phyloP scores from a whole-genome alignment of 768 basidiomycete genomes.

The Rhodotorula toruloides region DNA sequence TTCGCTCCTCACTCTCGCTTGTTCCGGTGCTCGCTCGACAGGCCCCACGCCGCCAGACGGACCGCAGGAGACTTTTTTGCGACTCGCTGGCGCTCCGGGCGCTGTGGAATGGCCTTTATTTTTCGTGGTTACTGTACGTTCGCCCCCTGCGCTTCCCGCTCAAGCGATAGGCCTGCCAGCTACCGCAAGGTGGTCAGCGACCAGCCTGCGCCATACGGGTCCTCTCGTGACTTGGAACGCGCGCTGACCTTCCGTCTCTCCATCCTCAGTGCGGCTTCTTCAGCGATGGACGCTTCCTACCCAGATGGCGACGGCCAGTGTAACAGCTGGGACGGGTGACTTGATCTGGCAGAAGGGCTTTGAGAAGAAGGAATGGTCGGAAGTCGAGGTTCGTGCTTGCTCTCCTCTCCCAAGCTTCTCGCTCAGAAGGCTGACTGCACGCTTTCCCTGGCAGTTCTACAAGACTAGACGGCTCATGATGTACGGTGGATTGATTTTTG shows the following conservation, averaged over 20 bases:
- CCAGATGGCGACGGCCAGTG: slow-evolving; percentile 38
- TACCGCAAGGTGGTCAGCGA: too few species aligned
- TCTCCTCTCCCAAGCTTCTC: not conserved
- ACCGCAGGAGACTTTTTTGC: too few species aligned
- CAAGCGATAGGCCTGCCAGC: too few species aligned
- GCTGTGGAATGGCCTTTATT: slow-evolving; percentile 18
- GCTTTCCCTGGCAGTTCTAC: slow-evolving; percentile 23
- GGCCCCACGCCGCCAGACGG: too few species aligned
- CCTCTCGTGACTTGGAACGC: too few species aligned
- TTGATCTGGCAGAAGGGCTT: slow-evolving; percentile 24
- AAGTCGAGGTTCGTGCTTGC: slow-evolving; percentile 28
- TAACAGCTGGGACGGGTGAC: slow-evolving; percentile 13
- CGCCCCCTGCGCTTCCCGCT: too few species aligned
- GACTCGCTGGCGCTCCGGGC: not conserved
- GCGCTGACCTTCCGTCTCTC: not conserved
- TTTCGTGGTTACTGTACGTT: slow-evolving; percentile 26
- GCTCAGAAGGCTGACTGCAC: not conserved
- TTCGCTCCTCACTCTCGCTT: not conserved
- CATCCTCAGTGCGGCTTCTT: slow-evolving; percentile 9
- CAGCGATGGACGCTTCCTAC: slow-evolving; percentile 39
- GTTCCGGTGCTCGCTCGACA: not conserved
- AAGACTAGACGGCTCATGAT: slow-evolving; percentile 22
- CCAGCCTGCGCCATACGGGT: too few species aligned
- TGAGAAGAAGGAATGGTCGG: slow-evolving; percentile 7
- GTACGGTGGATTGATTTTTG: slow-evolving; percentile 33